Percentiles rank a stretch among this genome's conserved stretches.
Conservation (phyloP, 441 rosid genomes). For the Jatropha multifida region DNA sequence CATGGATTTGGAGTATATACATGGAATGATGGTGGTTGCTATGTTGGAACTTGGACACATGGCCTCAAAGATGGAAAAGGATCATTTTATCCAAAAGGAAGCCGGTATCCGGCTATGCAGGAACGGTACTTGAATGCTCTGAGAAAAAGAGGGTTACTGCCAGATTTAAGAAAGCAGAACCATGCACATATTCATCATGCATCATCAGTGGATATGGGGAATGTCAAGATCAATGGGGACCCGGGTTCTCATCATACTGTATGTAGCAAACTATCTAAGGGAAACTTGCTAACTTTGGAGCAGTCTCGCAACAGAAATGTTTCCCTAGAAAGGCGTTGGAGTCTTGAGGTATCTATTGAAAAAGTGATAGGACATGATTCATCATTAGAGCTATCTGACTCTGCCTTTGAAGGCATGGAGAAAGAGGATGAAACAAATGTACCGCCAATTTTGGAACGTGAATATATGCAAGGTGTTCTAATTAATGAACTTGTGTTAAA, state of each 20-base stretch:
- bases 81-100: conserved; percentile 85
- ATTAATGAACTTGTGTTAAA: conserved; percentile 84
- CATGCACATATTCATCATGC: conserved; percentile 59
- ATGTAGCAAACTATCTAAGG: conserved; percentile 54
- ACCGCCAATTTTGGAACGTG: conserved; percentile 82
- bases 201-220: conserved; percentile 68
- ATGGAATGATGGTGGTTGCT: conserved; percentile 86
- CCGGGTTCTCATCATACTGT: conserved; percentile 36
- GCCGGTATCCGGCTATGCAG: conserved; percentile 66
- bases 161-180: conserved; percentile 72
- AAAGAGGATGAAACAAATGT: conserved; percentile 37
- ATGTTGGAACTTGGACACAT: conserved; percentile 95
- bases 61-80: conserved; percentile 99
- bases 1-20: conserved; percentile 93
- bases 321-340: conserved; percentile 92
- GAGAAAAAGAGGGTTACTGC: conserved; percentile 83
- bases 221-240: conserved; percentile 48
- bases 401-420: conserved; percentile 42
- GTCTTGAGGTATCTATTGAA: conserved; percentile 95
- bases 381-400: conserved; percentile 50
- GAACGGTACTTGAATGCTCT: conserved; percentile 78
- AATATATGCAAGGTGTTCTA: conserved; percentile 96
- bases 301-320: conserved; percentile 68
- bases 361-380: conserved; percentile 85
- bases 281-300: conserved; percentile 74